Base-by-base conservation (phyloP, 148 eudicot species). In the Drosera capensis region DNA sequence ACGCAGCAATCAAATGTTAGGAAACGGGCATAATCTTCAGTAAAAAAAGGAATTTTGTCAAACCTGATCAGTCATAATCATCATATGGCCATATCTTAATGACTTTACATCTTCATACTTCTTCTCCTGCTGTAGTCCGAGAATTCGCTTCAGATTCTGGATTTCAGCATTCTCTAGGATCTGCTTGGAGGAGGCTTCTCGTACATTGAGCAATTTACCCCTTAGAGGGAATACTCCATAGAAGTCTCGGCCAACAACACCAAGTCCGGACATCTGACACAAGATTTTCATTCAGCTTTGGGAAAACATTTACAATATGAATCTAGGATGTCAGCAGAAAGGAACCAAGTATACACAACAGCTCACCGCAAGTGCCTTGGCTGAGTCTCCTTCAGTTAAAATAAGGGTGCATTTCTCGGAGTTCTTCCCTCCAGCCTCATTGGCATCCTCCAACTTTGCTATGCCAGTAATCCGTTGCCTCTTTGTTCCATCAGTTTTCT, bases 61-160 rank as follows among this genome's bases (percentile, higher is more conserved):
- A 22, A 84, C 99, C 99, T 90, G 99, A 85, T 90, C 99, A 36
- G 99, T 68, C 99, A 90, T 90, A 6, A 90, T 84, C 99, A 90
- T 90, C 42, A 90, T 54, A 59, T 90, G 95, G 21, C 99, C 99
- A 68, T 90, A 90, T 59, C 95, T 75, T 50, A 90, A 63, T 21
- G 69, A 53, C 61, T 73, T 75, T 20, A 68, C 65, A 58, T 59
- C 63, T 19, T 78, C 80, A 70, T 90, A 90, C 24, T 43, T 58
- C 62, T 78, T 75, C 0, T 77, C 93, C 16, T 80, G 93, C 66
- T 90, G 79, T 39, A 90, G 82, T 14, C 99, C 99, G 8, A 90
- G 58, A 54, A 90, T 90, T 67, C 79, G 63, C 67, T 90, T 90
- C 28, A 90, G 66, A 30, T 48, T 46, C 49, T 75, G 73, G 43